Evolutionary conservation across 257 asterid species (phyloP), one percentile per base, ranked within the genome.

Genomic region (Linaria vulgaris): DNA sequence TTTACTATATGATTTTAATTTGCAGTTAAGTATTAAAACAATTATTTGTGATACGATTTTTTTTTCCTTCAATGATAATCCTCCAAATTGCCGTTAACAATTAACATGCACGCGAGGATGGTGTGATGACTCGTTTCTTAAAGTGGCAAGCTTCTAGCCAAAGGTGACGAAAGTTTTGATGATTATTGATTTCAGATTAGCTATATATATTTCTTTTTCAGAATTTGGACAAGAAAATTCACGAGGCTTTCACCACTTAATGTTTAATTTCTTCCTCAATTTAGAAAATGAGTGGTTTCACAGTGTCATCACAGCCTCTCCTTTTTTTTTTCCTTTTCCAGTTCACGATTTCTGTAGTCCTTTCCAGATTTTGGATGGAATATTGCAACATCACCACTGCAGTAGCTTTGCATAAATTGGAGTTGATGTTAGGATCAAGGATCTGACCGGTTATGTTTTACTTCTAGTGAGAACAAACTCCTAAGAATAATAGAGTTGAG

Each of bases 261-360:
- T 5, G 4, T 49, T 23, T 39, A 27, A 16, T 1, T 62, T 24
- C 61, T 39, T 59, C 27, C 66, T 53, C 23, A 53, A 51, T 52
- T 70, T 68, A 67, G 77, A 50, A 67, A 62, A 19, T 7, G 54
- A 17, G 53, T 63, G 14, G 46, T 49, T 14, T 47, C n/a, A n/a
- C 27, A 69, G 65, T 43, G 41, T 15, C 63, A 22, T 58, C 52
- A 13, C 13, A 16, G 39, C 21, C 43, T 15, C 13, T 30, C 11
- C 11, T 8, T 55, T 5, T 12, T 31, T 41, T 58, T 34, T 20
- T 17, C 12, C 11, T 34, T 20, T 17, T 20, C 11, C 6, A 49
- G 8, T 12, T 3, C 22, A 19, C 56, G 10, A 17, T 49, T 16
- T 19, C 19, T 9, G 9, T 49, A 9, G 10, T 20, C 13, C 56